phyloP scores from a whole-genome alignment of 139 green algal species.

The Coelastrella sp. region DNA sequence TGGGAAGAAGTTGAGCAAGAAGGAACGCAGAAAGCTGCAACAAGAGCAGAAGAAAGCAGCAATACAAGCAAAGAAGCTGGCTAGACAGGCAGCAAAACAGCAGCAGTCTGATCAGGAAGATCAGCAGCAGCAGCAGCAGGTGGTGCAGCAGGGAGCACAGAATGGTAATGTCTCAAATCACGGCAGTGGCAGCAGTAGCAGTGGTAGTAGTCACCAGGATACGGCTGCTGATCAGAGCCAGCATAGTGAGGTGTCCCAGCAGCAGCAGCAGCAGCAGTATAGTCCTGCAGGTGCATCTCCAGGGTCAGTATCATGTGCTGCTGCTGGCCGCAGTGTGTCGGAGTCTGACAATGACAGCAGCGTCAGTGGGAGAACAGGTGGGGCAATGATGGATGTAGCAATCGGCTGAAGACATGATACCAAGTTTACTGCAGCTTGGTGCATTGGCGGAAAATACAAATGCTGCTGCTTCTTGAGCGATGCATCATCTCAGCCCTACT shows the following conservation, averaged over 20 bases:
- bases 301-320: not conserved
- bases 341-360: conserved; percentile 5
- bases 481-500: too few species aligned
- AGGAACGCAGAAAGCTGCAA: conserved; percentile 34
- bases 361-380: conserved; percentile 19
- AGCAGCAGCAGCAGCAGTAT: conserved; percentile 35
- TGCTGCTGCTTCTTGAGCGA: too few species aligned
- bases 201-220: too few species aligned
- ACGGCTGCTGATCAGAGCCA: too few species aligned
- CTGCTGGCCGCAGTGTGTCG: not conserved
- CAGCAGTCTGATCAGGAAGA: not conserved
- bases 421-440: too few species aligned
- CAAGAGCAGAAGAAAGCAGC: conserved; percentile 36
- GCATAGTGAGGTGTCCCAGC: too few species aligned
- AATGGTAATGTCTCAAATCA: too few species aligned
- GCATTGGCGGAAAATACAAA: too few species aligned
- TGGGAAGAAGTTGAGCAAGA: conserved; percentile 47
- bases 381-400: too few species aligned
- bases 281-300: not conserved
- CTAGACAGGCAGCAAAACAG: conserved; percentile 37
- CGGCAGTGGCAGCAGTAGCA: too few species aligned
- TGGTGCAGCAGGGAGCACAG: not conserved
- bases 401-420: too few species aligned
- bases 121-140: conserved; percentile 30
- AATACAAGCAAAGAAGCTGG: conserved; percentile 29